These are phyloP conservation scores for Zopfochytrium polystomum DNA, from an alignment of 371 early-diverging fungal species.

Conservation along the genomic window DNA sequence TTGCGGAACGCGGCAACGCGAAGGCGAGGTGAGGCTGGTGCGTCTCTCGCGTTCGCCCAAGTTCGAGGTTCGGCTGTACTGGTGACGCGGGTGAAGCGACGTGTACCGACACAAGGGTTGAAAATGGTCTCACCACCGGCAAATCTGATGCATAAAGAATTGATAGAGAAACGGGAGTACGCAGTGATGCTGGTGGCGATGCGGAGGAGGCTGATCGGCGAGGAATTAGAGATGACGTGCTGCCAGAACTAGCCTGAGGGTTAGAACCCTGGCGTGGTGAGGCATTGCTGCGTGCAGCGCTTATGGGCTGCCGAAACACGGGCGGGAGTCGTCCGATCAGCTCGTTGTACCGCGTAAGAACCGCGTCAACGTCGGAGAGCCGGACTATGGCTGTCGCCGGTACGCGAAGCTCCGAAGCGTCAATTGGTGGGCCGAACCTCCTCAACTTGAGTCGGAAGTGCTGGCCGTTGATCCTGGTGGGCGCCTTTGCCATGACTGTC, in stretches of 20 bases:
- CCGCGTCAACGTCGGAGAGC: conserved; percentile 30
- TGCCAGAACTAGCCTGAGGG: not conserved
- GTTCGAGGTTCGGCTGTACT: conserved; percentile 8
- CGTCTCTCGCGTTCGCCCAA: conserved; percentile 4
- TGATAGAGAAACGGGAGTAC: not conserved
- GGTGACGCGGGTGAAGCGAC: not conserved
- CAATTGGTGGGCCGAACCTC: conserved; percentile 19
- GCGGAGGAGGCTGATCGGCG: not conserved
- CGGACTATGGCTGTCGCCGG: conserved; percentile 30
- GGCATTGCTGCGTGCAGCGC: not conserved
- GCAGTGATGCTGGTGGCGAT: not conserved
- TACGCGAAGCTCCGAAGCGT: conserved; percentile 28
- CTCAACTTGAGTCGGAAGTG: conserved; percentile 28
- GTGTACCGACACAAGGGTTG: conserved; percentile 14
- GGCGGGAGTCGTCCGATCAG: conserved; percentile 12
- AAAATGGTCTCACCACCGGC: conserved; percentile 10
- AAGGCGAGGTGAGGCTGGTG: conserved; percentile 12
- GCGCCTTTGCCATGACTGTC: not conserved
- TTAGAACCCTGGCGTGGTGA: not conserved
- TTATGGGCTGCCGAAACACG: conserved; percentile 4
- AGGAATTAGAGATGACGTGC: not conserved
- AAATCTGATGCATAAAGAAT: conserved; percentile 10
- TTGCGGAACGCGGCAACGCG: too few species aligned
- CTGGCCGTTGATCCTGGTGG: not conserved
- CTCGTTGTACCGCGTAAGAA: conserved; percentile 19